These are phyloP conservation scores for Massarina eburnea DNA, from an alignment of 2,329 filamentous ascomycete genomes.

Conservation along the genomic window DNA sequence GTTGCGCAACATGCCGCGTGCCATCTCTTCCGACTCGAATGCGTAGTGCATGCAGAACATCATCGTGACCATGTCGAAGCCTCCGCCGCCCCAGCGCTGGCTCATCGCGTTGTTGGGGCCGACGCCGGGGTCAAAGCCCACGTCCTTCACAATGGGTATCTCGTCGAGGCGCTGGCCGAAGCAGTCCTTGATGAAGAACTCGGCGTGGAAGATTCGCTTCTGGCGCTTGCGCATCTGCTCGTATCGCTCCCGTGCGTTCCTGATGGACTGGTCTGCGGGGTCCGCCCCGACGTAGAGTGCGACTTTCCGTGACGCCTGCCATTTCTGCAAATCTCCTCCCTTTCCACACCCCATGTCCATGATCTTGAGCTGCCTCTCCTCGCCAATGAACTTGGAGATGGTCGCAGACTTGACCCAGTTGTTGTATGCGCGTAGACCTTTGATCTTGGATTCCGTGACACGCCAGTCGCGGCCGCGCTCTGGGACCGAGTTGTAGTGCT, in stretches of 20 bases:
- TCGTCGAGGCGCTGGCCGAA: constrained; percentile 83
- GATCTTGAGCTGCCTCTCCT: constrained; percentile 66
- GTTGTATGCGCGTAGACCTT: constrained; percentile 90
- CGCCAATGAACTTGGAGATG: constrained; percentile 81
- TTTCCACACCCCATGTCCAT: constrained; percentile 97
- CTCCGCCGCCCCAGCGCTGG: constrained; percentile 68
- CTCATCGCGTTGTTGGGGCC: constrained; percentile 62
- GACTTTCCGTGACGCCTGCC: constrained; percentile 89
- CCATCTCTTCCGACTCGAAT: constrained; percentile 89
- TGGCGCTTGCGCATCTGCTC: constrained; percentile 66
- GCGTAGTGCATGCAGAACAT: constrained; percentile 99
- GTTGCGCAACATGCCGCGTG: constrained; percentile 88
- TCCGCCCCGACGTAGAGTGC: constrained; percentile 92
- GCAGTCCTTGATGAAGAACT: constrained; percentile 90
- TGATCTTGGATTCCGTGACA: constrained; percentile 91
- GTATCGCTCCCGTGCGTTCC: constrained; percentile 86
- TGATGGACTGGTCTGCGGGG: constrained; percentile 87
- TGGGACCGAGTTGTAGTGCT: constrained; percentile 95
- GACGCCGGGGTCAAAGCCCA: constrained; percentile 79
- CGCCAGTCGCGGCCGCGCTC: constrained; percentile 94
- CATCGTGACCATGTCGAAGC: constrained; percentile 93
- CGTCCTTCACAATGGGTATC: constrained; percentile 76
- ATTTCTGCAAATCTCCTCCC: constrained; percentile 92
- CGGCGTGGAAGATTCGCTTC: constrained; percentile 72
- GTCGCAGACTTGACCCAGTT: constrained; percentile 99